Conservation (phyloP, 345 rosid species). For the Combretum micranthum region DNA sequence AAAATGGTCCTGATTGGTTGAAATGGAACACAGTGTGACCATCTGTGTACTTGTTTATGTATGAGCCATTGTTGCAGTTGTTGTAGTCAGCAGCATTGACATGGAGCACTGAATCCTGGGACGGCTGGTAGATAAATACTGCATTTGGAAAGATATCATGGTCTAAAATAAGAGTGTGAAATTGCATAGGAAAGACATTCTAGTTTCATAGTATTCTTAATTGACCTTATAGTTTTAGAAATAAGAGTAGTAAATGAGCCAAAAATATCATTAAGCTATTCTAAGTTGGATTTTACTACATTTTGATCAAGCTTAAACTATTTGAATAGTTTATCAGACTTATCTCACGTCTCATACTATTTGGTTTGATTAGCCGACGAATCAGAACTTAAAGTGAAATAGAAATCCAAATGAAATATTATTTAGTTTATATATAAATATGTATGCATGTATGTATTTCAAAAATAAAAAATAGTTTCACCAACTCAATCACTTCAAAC, state of each 20-base stretch:
- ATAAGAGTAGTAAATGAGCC: background rate
- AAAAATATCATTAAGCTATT: too few species aligned
- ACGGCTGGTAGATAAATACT: constrained; percentile 54
- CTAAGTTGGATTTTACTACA: too few species aligned
- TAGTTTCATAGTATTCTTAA: background rate
- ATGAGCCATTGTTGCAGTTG: constrained; percentile 43
- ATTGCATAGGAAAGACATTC: background rate
- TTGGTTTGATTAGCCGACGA: too few species aligned
- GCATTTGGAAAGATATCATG: constrained; percentile 10
- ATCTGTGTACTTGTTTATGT: constrained; percentile 25
- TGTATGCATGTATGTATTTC: too few species aligned
- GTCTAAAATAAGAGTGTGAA: background rate
- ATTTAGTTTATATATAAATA: too few species aligned
- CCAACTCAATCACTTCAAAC: too few species aligned
- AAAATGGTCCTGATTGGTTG: constrained; percentile 47
- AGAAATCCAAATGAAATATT: too few species aligned
- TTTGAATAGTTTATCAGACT: too few species aligned
- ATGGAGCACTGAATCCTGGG: constrained; percentile 62
- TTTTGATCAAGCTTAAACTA: too few species aligned
- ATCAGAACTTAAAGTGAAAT: too few species aligned
- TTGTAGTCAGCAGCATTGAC: constrained; percentile 52
- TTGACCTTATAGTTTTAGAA: background rate
- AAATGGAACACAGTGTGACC: constrained; percentile 56
- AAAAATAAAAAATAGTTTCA: too few species aligned
- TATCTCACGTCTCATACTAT: too few species aligned